These are phyloP conservation scores for Mesembryanthemum crystallinum DNA, from an alignment of 148 eudicot species.

Conservation along the genomic window DNA sequence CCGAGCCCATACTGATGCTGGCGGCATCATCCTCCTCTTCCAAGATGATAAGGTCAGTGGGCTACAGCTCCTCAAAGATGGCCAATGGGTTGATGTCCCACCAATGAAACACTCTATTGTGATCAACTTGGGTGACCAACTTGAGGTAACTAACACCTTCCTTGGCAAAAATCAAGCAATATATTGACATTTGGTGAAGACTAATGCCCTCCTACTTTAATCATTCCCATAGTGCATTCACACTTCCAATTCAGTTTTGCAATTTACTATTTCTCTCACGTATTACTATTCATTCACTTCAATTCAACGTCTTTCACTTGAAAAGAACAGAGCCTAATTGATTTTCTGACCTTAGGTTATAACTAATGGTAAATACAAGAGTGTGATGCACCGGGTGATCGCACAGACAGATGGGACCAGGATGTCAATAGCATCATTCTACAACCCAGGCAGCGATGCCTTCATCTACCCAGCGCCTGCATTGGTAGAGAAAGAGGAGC, in stretches of 20 bases:
- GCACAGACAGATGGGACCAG: slow-evolving; percentile 76
- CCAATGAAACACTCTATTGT: slow-evolving; percentile 89
- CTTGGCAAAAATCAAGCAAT: not conserved
- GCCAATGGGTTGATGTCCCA: slow-evolving; percentile 84
- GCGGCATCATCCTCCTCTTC: slow-evolving; percentile 81
- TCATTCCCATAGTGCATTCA: too few relatives aligned
- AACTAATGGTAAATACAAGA: slow-evolving; percentile 93
- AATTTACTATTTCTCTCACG: too few relatives aligned
- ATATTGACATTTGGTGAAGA: too few relatives aligned
- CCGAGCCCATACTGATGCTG: slow-evolving; percentile 94
- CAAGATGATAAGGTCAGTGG: slow-evolving; percentile 89
- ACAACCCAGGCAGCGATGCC: slow-evolving; percentile 93
- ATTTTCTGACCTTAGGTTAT: slow-evolving; percentile 59
- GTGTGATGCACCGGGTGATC: slow-evolving; percentile 82
- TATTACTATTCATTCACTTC: too few relatives aligned
- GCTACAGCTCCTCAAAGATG: slow-evolving; percentile 85
- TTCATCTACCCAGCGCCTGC: slow-evolving; percentile 80
- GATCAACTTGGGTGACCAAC: slow-evolving; percentile 85
- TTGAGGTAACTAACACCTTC: slow-evolving; percentile 52
- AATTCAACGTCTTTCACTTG: too few relatives aligned
- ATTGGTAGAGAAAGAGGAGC: slow-evolving; percentile 47
- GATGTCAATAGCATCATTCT: slow-evolving; percentile 96
- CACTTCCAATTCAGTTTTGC: too few relatives aligned
- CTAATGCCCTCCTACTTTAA: too few relatives aligned
- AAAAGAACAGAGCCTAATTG: too few relatives aligned